These are phyloP conservation scores for Trichoderma asperellum DNA, from an alignment of 2,329 filamentous ascomycete species.

Conservation along the genomic window DNA sequence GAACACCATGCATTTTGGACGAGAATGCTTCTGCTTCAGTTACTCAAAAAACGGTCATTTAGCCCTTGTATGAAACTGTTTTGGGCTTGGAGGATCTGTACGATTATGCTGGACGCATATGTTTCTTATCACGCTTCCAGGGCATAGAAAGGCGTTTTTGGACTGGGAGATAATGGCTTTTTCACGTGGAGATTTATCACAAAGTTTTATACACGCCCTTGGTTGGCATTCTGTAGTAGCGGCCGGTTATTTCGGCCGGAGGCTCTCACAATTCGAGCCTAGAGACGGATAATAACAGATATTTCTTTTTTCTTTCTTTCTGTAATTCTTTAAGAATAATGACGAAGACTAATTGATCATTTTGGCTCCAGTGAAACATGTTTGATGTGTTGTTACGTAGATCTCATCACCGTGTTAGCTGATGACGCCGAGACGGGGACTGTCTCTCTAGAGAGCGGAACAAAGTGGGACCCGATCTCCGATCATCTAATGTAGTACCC, in stretches of 20 bases:
- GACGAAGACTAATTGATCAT: not conserved
- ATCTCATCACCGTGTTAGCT: no score
- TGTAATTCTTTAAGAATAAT: not conserved
- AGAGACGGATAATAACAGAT: constrained; percentile 28
- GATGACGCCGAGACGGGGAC: not conserved
- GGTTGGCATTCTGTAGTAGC: constrained; percentile 25
- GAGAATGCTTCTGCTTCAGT: constrained; percentile 14
- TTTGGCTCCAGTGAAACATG: not conserved
- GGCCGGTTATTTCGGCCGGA: constrained; percentile 22
- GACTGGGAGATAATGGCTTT: constrained; percentile 20
- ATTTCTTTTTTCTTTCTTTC: constrained; percentile 19
- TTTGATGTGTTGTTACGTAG: not conserved
- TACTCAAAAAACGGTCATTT: constrained; percentile 9
- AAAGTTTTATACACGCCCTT: constrained; percentile 27
- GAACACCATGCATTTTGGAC: constrained; percentile 27
- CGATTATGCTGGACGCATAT: constrained; percentile 31
- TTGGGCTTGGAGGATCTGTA: constrained; percentile 31
- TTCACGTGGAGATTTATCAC: constrained; percentile 19
- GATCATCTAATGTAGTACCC: constrained; percentile 12
- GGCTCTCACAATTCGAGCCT: constrained; percentile 21
- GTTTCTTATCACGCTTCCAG: constrained; percentile 32
- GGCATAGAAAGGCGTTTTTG: constrained; percentile 32
- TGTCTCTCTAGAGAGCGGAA: not conserved
- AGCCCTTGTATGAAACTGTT: constrained; percentile 18
- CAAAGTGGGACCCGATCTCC: constrained; percentile 27